A percentile compares a stretch with the other conserved stretches of the same genome.
Evolutionary conservation across 73 alveolate genomes (phyloP).

Genomic region (Effrenium voratum): DNA sequence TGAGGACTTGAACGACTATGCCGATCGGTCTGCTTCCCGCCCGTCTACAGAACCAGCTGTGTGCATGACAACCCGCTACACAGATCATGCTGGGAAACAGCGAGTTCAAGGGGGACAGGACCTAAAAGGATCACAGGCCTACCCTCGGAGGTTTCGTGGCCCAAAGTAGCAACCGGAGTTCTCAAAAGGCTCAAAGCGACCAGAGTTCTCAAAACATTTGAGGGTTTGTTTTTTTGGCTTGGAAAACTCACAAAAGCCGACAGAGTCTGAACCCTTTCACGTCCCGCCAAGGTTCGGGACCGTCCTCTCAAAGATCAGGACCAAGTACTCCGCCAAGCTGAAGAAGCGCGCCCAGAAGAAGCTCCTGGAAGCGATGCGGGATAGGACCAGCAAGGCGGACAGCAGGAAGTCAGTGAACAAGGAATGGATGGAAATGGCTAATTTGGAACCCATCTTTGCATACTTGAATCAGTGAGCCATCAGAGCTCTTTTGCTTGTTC

Average conservation of each 20-base stretch:
- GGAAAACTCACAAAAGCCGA: neutral
- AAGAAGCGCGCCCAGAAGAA: neutral
- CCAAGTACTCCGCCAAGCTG: neutral
- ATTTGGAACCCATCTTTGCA: conserved; percentile 20
- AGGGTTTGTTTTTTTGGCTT: neutral
- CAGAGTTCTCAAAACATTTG: neutral
- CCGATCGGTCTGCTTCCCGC: no score
- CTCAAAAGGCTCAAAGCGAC: no score
- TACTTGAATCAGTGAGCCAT: neutral
- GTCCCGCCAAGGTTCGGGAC: neutral
- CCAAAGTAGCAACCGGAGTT: neutral
- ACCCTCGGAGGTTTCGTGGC: neutral
- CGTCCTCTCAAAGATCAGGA: neutral
- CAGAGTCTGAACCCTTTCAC: neutral
- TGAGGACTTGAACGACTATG: neutral
- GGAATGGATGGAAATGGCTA: conserved; percentile 12
- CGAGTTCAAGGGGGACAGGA: neutral
- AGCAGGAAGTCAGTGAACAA: neutral
- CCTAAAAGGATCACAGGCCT: neutral
- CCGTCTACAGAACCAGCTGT: no score
- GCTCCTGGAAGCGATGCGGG: neutral
- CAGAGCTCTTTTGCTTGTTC: neutral
- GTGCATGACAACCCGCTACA: no score
- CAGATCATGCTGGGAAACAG: neutral
- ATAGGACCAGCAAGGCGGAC: neutral